Percentiles rank a stretch among this genome's conserved stretches.
Evolutionary conservation across 106 monocot genomes (phyloP).

Genomic region (Dactylorhiza incarnata): DNA sequence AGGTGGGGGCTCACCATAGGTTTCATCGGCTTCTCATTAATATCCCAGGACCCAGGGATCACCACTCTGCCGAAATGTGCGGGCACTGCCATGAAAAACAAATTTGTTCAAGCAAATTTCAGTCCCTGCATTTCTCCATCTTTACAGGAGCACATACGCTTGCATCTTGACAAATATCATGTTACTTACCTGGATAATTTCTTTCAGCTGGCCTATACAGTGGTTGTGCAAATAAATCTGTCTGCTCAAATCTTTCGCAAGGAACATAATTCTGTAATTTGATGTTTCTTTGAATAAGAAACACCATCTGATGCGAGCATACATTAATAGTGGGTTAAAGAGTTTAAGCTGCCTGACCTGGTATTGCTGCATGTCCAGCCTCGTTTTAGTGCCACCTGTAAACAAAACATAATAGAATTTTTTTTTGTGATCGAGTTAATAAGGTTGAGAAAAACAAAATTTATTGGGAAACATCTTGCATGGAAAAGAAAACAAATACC

Average conservation of each 20-base stretch:
- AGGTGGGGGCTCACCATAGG: background rate
- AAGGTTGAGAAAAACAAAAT: background rate
- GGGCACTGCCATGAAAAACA: background rate
- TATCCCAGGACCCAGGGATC: background rate
- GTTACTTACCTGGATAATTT: slow-evolving; percentile 43
- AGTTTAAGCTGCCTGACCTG: slow-evolving; percentile 19
- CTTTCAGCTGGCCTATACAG: slow-evolving; percentile 31
- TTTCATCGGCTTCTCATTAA: background rate
- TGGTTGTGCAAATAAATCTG: slow-evolving; percentile 4
- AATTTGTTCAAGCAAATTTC: background rate
- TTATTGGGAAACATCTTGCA: background rate
- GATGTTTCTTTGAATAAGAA: background rate
- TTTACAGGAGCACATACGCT: background rate
- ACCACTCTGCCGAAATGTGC: background rate
- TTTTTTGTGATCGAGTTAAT: background rate
- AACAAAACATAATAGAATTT: background rate
- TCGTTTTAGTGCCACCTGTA: slow-evolving; percentile 48
- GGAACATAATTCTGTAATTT: slow-evolving; percentile 15
- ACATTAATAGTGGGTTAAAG: background rate
- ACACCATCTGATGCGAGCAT: background rate
- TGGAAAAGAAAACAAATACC: slow-evolving; percentile 12
- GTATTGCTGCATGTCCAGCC: slow-evolving; percentile 37
- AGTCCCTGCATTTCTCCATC: background rate
- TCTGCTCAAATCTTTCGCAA: slow-evolving; percentile 31
- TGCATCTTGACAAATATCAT: background rate